Evolutionary conservation across 257 asterid species (phyloP).

Genomic region (Paulownia fortunei): DNA sequence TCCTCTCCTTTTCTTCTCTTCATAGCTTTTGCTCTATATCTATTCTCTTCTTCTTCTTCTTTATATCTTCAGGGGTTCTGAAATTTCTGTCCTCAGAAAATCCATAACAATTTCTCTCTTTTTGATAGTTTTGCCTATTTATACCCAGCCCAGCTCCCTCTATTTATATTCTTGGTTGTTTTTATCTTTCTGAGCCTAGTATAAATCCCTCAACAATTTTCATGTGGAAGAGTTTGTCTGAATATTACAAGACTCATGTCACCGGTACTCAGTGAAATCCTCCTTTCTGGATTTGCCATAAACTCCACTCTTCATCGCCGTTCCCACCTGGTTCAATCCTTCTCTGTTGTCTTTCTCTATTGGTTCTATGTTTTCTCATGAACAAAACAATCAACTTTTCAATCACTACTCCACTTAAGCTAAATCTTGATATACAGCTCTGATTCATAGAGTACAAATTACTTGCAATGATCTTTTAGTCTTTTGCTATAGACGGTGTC

Average conservation of each 20-base stretch:
- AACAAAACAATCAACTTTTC: neutral
- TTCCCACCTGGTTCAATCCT: constrained; percentile 58
- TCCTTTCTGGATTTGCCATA: constrained; percentile 47
- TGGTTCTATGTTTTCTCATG: constrained; percentile 61
- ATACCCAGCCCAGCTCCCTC: neutral
- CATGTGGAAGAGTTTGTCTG: constrained; percentile 33
- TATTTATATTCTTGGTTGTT: too few species aligned
- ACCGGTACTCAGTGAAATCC: constrained; percentile 47
- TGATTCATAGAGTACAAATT: too few species aligned
- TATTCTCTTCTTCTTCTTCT: neutral
- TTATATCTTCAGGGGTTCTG: too few species aligned
- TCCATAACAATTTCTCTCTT: neutral
- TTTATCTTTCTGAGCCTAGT: neutral
- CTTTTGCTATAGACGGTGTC: too few species aligned
- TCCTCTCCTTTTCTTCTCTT: neutral
- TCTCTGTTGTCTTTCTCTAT: constrained; percentile 58
- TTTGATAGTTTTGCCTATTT: too few species aligned
- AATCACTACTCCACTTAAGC: neutral
- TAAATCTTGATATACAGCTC: too few species aligned
- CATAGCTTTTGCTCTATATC: neutral
- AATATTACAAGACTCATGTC: constrained; percentile 41
- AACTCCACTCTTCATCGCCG: constrained; percentile 48
- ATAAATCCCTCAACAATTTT: neutral
- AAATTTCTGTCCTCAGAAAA: too few species aligned
- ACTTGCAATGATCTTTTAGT: too few species aligned